Conservation (phyloP, 768 basidiomycete species). For the Psilocybe subaeruginosa region DNA sequence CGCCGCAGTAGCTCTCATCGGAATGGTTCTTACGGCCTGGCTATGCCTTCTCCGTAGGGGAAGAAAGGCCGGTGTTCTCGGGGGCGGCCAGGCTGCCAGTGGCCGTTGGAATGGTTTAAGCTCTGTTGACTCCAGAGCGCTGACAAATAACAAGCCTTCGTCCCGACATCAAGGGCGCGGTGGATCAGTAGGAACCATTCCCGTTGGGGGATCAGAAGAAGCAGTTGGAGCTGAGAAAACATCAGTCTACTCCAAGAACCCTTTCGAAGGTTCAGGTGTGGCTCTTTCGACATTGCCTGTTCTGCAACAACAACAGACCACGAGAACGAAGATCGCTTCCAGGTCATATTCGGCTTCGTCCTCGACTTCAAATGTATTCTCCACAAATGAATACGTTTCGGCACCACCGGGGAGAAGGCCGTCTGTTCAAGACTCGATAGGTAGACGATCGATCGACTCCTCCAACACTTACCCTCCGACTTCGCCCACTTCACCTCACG, state of each 20-base stretch:
- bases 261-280: conserved; percentile 23
- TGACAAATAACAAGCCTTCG: conserved; percentile 10
- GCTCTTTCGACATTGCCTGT: conserved; percentile 26
- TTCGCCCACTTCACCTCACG: conserved; percentile 16
- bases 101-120: conserved; percentile 32
- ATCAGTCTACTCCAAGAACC: conserved; percentile 19
- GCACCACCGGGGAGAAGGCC: conserved; percentile 11
- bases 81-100: conserved; percentile 8
- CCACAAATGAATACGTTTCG: conserved; percentile 1
- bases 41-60: conserved; percentile 29
- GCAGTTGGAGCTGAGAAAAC: conserved; percentile 25
- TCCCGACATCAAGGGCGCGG: conserved; percentile 15
- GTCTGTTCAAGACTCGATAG: conserved; percentile 16
- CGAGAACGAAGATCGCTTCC: conserved; percentile 1
- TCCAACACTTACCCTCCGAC: conserved; percentile 21
- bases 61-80: conserved; percentile 7
- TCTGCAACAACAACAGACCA: conserved; percentile 16
- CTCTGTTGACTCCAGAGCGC: conserved; percentile 34
- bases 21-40: conserved; percentile 33
- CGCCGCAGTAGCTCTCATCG: conserved; percentile 44
- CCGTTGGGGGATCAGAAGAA: conserved; percentile 22
- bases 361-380: conserved; percentile 9
- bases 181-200: conserved; percentile 26
- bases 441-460: conserved; percentile 31
- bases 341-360: conserved; percentile 16